These are phyloP conservation scores for Seminavis robusta DNA, from an alignment of 108 stramenopile genomes.

Conservation along the genomic window DNA sequence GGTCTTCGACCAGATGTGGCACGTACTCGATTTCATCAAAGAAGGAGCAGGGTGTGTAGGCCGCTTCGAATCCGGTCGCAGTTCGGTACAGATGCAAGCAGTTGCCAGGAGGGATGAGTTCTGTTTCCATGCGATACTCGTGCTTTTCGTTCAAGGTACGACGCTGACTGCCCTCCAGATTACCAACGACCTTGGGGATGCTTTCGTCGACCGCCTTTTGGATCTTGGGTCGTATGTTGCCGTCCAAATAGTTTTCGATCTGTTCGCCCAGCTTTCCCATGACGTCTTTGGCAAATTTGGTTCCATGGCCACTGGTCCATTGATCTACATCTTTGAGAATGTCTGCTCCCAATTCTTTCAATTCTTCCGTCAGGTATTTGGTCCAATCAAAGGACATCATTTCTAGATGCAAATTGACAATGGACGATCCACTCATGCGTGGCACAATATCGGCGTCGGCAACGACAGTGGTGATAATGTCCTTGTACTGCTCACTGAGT, in stretches of 20 bases:
- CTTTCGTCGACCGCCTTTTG: neutral
- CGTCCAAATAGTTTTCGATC: neutral
- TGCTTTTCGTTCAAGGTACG: neutral
- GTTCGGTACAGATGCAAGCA: slow-evolving; percentile 42
- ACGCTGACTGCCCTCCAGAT: too few species aligned
- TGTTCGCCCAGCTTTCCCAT: neutral
- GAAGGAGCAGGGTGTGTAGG: slow-evolving; percentile 13
- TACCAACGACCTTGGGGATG: too few species aligned
- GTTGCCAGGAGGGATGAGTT: slow-evolving; percentile 33
- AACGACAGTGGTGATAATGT: slow-evolving; percentile 35
- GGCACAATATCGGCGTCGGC: slow-evolving; percentile 39
- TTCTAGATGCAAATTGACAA: slow-evolving; percentile 26
- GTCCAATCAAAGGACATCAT: slow-evolving; percentile 35
- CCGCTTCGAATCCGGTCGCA: slow-evolving; percentile 21
- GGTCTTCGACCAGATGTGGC: slow-evolving; percentile 33
- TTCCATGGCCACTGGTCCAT: neutral
- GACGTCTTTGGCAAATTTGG: neutral
- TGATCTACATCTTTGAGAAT: neutral
- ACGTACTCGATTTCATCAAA: slow-evolving; percentile 34
- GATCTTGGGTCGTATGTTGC: neutral
- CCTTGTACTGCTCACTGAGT: slow-evolving; percentile 5
- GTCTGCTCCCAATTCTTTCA: slow-evolving; percentile 1
- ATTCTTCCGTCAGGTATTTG: slow-evolving; percentile 18
- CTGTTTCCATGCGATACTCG: slow-evolving; percentile 4
- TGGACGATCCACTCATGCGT: slow-evolving; percentile 23